A percentile compares a stretch with the other conserved stretches of the same genome.
Evolutionary conservation across 2,329 filamentous ascomycete genomes (phyloP).

Genomic region (Talaromyces sp.): DNA sequence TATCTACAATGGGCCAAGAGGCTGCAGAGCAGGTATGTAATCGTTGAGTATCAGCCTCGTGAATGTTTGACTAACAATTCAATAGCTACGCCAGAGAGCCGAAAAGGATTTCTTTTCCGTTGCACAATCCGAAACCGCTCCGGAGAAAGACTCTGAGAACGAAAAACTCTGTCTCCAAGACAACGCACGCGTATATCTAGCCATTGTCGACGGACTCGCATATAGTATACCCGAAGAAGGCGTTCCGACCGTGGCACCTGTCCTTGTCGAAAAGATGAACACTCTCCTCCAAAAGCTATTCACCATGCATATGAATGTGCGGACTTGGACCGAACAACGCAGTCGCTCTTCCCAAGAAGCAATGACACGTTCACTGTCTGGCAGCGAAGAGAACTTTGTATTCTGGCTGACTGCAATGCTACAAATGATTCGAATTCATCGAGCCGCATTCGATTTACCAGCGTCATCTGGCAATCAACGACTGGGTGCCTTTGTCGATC

Average conservation of each 20-base stretch:
- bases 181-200: constrained; percentile 38
- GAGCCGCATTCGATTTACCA: constrained; percentile 34
- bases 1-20: constrained; percentile 40
- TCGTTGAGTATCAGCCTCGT: background rate
- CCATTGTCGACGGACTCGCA: constrained; percentile 41
- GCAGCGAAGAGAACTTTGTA: constrained; percentile 34
- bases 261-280: constrained; percentile 44
- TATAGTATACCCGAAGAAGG: constrained; percentile 39
- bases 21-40: constrained; percentile 36
- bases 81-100: constrained; percentile 41
- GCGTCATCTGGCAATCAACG: constrained; percentile 27
- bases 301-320: constrained; percentile 29
- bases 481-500: constrained; percentile 31
- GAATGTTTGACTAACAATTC: constrained; percentile 16
- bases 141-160: constrained; percentile 19
- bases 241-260: constrained; percentile 31
- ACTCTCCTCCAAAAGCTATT: constrained; percentile 39
- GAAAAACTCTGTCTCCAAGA: constrained; percentile 29
- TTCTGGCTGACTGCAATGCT: constrained; percentile 46
- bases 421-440: constrained; percentile 42
- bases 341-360: constrained; percentile 21
- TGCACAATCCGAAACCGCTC: constrained; percentile 31
- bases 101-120: constrained; percentile 42
- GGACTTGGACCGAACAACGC: constrained; percentile 24
- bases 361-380: constrained; percentile 23